Evolutionary conservation across 2,329 filamentous ascomycete species (phyloP).

Genomic region (Tricladium varicosporioides): DNA sequence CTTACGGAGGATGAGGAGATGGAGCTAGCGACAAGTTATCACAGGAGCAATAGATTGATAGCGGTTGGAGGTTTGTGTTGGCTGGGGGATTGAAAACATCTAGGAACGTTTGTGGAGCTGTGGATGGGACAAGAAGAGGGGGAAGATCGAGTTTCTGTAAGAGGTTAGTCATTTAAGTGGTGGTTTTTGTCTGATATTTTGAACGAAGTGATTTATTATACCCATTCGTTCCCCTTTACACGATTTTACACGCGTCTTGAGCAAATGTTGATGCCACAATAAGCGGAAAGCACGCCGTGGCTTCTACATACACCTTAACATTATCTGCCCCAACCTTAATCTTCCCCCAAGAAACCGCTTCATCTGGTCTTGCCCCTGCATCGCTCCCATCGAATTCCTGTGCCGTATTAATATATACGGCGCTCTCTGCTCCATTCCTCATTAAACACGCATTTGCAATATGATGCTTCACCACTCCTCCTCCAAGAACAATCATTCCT

Average conservation of each 20-base stretch:
- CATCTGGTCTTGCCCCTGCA: conserved; percentile 89
- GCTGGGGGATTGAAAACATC: no score
- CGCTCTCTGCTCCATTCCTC: conserved; percentile 95
- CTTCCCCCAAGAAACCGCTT: conserved; percentile 98
- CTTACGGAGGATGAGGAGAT: no score
- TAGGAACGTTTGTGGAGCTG: no score
- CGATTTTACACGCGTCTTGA: conserved; percentile 36
- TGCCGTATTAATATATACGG: conserved; percentile 96
- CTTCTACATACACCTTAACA: conserved; percentile 78
- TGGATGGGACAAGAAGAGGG: no score
- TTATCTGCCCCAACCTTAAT: conserved; percentile 85
- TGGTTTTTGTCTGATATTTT: no score
- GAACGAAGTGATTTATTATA: no score
- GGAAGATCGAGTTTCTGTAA: no score
- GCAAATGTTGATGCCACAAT: conserved; percentile 68
- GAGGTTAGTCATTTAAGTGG: no score
- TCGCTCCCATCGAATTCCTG: conserved; percentile 98
- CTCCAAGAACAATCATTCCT: conserved; percentile 94
- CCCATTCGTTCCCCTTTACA: neutral
- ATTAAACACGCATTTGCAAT: conserved; percentile 97
- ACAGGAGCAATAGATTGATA: no score
- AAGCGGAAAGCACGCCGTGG: conserved; percentile 63
- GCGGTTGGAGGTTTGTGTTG: no score
- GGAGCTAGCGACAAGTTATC: no score
- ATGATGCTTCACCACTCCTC: conserved; percentile 96